Base-by-base conservation (phyloP, 2,329 filamentous ascomycete genomes). In the Fusarium lateritium region DNA sequence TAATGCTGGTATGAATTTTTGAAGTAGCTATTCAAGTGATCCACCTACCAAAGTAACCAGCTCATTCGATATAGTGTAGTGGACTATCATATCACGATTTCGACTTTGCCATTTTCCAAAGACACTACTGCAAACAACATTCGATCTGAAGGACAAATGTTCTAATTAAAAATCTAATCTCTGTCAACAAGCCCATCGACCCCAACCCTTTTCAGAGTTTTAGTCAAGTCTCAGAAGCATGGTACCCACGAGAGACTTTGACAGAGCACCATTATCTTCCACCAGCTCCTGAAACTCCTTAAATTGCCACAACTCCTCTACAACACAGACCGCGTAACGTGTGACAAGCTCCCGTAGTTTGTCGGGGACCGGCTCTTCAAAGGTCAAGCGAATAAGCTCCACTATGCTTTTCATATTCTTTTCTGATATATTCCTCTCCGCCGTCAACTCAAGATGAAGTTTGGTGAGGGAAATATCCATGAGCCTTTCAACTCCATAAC, bases 281-380 rank as follows among this genome's bases (percentile, higher is more conserved):
- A 54, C 22, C 24, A 44, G 19, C 19, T 34, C 50, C 19, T 44
- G 50, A 15, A 54, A 54, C 11, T 36, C 50, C 19, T 54, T 11
- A 9, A 4, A 13, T 14, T 26, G 17, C 50, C 50, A 54, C 8
- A 43, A 24, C 4, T 36, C 6, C 19, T 54, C 50, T 19, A 54
- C 39, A n/a, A n/a, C 7, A 21, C 50, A 54, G 10, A 26, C 22
- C 11, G 31, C 14, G 14, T 44, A 54, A 36, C 43, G 28, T 5
- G 28, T 14, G 5, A 54, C n/a, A 4, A 54, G 5, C 7, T 44
- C 3, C 11, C 19, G 31, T 14, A 54, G 19, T 7, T 19, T 17
- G 6, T 44, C 39, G 7, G 50, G 39, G 7, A 36, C 50, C 3
- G 34, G 17, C 31, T 50, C 26, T 31, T 47, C 31, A 33, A 36